Conservation (phyloP, 805 yeast species). For the Zygosaccharomyces rouxii region DNA sequence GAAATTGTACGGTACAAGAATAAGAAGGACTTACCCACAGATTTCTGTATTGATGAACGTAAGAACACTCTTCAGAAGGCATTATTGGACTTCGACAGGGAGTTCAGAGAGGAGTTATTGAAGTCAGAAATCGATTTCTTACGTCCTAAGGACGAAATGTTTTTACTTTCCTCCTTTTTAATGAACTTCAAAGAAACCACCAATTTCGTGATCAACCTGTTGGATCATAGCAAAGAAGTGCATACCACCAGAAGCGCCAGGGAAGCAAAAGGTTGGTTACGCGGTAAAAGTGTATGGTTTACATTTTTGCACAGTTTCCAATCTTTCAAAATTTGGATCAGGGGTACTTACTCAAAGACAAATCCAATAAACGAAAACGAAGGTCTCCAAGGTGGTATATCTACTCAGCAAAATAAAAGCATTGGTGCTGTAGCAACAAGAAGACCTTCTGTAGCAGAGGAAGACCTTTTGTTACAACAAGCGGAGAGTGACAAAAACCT, state of each 20-base stretch:
- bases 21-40: slow-evolving; percentile 20
- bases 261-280: slow-evolving; percentile 36
- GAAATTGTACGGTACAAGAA: slow-evolving; percentile 11
- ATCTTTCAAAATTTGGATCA: slow-evolving; percentile 38
- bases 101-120: slow-evolving; percentile 35
- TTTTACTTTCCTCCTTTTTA: slow-evolving; percentile 45
- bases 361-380: slow-evolving; percentile 34
- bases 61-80: slow-evolving; percentile 30
- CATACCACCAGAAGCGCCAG: slow-evolving; percentile 29
- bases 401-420: slow-evolving; percentile 6
- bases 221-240: slow-evolving; percentile 33
- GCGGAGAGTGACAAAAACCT: slow-evolving; percentile 5
- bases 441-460: slow-evolving; percentile 30
- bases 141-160: slow-evolving; percentile 47
- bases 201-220: slow-evolving; percentile 30
- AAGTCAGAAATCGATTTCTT: slow-evolving; percentile 32
- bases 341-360: slow-evolving; percentile 17
- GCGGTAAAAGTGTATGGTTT: slow-evolving; percentile 43
- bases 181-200: slow-evolving; percentile 44
- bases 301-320: slow-evolving; percentile 36
- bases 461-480: slow-evolving; percentile 26
- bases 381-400: slow-evolving; percentile 33
- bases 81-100: slow-evolving; percentile 34
- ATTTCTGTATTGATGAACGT: slow-evolving; percentile 27
- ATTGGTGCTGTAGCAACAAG: slow-evolving; percentile 15